Conservation (phyloP, 2,329 filamentous ascomycete genomes). For the Colletotrichum sp. region DNA sequence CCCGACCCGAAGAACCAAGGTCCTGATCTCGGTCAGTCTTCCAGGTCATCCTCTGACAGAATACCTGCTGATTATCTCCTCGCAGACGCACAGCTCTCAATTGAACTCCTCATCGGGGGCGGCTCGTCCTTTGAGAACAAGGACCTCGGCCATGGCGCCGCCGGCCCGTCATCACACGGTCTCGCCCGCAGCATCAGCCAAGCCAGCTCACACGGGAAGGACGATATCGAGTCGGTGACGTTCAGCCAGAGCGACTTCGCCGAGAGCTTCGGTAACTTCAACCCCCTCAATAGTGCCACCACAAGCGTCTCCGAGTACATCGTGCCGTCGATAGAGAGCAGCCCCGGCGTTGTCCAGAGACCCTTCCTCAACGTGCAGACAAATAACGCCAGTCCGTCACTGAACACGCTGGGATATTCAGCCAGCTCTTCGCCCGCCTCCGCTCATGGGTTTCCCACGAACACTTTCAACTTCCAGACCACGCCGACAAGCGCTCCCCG, state of each 20-base stretch:
- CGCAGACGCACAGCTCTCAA: background rate
- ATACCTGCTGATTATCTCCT: background rate
- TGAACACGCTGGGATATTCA: background rate
- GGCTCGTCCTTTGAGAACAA: background rate
- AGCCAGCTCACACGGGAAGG: slow-evolving; percentile 4
- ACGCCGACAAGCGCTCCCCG: background rate
- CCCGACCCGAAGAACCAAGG: background rate
- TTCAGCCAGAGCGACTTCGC: background rate
- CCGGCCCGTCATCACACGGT: background rate
- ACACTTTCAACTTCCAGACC: background rate
- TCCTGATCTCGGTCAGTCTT: background rate
- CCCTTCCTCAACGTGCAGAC: background rate
- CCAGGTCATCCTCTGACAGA: background rate
- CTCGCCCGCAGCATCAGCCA: background rate
- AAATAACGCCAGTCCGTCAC: background rate
- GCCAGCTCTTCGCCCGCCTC: background rate
- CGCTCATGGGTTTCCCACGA: background rate
- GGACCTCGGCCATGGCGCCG: background rate
- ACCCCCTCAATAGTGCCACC: background rate
- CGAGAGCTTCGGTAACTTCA: background rate
- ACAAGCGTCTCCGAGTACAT: slow-evolving; percentile 2
- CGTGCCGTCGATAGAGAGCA: background rate
- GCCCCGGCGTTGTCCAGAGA: background rate
- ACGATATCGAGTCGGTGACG: background rate
- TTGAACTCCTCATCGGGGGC: background rate